Conservation (phyloP, 257 asterid genomes). For the Capsicum pubescens region DNA sequence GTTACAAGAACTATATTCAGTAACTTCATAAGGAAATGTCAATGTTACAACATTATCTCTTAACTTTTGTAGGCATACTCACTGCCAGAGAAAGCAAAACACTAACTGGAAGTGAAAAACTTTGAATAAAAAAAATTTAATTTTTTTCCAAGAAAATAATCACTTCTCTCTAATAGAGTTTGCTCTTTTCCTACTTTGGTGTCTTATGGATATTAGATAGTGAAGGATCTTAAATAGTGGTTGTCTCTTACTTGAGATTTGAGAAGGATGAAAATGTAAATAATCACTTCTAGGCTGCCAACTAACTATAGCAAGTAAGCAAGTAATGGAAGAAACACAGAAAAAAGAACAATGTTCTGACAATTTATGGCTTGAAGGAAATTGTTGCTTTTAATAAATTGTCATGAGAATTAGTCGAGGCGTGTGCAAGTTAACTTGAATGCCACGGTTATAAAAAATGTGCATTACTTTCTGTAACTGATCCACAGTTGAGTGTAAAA, state of each 20-base stretch:
- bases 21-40: slow-evolving; percentile 17
- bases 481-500: background rate
- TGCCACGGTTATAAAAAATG: no score
- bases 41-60: background rate
- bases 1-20: slow-evolving; percentile 12
- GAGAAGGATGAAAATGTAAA: background rate
- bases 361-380: no score
- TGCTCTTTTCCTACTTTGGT: background rate
- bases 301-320: background rate
- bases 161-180: background rate
- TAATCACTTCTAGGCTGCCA: background rate
- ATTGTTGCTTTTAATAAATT: no score
- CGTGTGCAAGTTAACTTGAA: no score
- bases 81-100: background rate
- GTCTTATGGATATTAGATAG: background rate
- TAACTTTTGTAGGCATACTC: slow-evolving; percentile 9
- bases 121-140: background rate
- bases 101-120: background rate
- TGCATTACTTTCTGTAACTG: slow-evolving; percentile 21
- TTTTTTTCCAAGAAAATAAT: no score
- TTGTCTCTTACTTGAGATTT: background rate
- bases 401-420: no score
- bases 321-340: slow-evolving; percentile 11
- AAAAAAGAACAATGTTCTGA: background rate
- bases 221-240: background rate